Evolutionary conservation across 176 grass and related monocot genomes (phyloP).

Genomic region (Melocanna baccifera): DNA sequence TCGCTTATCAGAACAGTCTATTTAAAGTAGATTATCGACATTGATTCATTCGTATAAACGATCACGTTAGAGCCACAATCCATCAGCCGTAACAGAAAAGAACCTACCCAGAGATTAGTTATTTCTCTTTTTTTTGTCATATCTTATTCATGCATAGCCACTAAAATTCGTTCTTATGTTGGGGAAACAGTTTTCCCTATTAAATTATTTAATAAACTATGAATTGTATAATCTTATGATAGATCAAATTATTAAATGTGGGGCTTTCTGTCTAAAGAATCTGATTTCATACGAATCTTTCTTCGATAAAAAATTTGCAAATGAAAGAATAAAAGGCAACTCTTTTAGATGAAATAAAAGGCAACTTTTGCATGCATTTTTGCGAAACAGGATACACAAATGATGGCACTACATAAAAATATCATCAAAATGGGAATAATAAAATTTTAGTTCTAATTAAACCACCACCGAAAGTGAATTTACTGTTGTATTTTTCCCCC

Average conservation of each 20-base stretch:
- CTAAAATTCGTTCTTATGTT: background rate
- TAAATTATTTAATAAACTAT: background rate
- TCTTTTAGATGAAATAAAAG: background rate
- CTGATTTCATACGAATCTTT: background rate
- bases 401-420: background rate
- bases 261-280: background rate
- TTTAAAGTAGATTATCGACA: too few relatives aligned
- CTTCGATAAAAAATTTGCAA: background rate
- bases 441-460: background rate
- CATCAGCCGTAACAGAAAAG: accelerated
- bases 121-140: background rate
- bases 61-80: accelerated
- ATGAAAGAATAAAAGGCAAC: background rate
- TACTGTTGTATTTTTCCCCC: background rate
- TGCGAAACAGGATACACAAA: background rate
- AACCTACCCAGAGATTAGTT: too few relatives aligned
- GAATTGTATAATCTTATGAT: background rate
- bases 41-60: too few relatives aligned
- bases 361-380: background rate
- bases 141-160: background rate
- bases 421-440: background rate
- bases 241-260: background rate
- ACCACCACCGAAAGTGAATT: background rate
- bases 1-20: too few relatives aligned
- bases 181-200: background rate